These are phyloP conservation scores for Cladosporium cucumerinum DNA, from an alignment of 2,329 filamentous ascomycete genomes.

Conservation along the genomic window DNA sequence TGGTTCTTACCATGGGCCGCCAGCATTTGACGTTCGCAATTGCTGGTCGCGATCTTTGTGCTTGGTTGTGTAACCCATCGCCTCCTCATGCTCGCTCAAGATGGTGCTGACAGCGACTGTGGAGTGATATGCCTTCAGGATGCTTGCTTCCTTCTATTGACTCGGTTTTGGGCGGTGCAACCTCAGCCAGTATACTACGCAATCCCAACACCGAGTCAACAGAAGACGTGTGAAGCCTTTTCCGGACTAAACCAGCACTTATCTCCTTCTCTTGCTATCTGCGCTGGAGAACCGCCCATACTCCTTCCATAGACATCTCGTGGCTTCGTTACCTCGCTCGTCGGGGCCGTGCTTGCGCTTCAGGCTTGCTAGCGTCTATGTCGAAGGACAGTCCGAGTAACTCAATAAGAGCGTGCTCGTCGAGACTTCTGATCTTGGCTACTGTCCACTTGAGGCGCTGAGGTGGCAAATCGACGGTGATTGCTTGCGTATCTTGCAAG, in stretches of 20 bases:
- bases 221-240: not conserved
- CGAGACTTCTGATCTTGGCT: not conserved
- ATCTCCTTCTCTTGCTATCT: not conserved
- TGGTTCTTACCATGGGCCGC: not conserved
- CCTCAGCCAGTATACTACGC: not conserved
- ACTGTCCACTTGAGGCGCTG: not conserved
- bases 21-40: not conserved
- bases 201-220: not conserved
- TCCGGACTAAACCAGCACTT: not conserved
- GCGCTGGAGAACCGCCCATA: not conserved
- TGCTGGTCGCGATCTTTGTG: not conserved
- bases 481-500: not conserved
- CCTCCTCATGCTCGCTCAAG: not conserved
- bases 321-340: not conserved
- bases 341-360: not conserved
- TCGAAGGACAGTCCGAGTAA: not conserved
- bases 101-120: not conserved
- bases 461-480: not conserved
- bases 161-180: not conserved
- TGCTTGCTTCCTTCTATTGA: not conserved
- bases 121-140: not conserved
- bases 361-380: not conserved
- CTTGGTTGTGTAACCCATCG: not conserved
- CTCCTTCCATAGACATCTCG: not conserved
- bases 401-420: not conserved